These are phyloP conservation scores for Helminthosporium solani DNA, from an alignment of 2,329 filamentous ascomycete species.

Conservation along the genomic window DNA sequence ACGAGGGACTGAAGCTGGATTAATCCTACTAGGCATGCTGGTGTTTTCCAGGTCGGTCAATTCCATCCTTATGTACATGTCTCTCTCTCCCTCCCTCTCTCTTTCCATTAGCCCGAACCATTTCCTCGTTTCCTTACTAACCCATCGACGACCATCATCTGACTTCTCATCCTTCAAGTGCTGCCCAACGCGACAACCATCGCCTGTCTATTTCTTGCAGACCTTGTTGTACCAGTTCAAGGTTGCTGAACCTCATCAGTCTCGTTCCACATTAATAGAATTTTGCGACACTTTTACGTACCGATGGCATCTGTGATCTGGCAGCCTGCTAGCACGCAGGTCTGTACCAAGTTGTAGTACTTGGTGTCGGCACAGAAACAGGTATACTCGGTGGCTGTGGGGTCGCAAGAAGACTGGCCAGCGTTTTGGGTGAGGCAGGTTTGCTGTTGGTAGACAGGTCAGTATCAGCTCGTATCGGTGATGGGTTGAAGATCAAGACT, in stretches of 20 bases:
- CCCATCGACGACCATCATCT: neutral
- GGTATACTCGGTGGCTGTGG: constrained; percentile 4
- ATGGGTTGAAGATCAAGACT: too few relatives aligned
- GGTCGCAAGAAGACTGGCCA: constrained; percentile 8
- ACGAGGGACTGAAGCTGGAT: neutral
- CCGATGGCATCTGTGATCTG: constrained; percentile 8
- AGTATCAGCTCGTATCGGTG: too few relatives aligned
- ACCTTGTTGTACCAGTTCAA: constrained; percentile 9
- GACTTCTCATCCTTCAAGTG: neutral
- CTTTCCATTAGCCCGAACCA: neutral
- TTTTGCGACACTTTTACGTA: constrained; percentile 4
- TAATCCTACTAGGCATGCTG: neutral
- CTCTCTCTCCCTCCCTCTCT: neutral
- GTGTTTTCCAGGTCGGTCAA: constrained; percentile 1
- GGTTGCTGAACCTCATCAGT: constrained; percentile 1
- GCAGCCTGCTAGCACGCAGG: constrained; percentile 10
- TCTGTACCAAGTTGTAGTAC: constrained; percentile 9
- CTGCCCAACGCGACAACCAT: constrained; percentile 8
- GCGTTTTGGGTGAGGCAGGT: constrained; percentile 10
- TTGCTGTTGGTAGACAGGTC: too few relatives aligned
- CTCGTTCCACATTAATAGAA: too few relatives aligned
- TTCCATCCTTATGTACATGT: neutral
- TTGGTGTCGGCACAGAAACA: constrained; percentile 16
- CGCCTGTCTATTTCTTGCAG: neutral
- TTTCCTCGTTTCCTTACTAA: neutral